These are phyloP conservation scores for Thielaviopsis populi DNA, from an alignment of 2,329 filamentous ascomycete species.

Conservation along the genomic window DNA sequence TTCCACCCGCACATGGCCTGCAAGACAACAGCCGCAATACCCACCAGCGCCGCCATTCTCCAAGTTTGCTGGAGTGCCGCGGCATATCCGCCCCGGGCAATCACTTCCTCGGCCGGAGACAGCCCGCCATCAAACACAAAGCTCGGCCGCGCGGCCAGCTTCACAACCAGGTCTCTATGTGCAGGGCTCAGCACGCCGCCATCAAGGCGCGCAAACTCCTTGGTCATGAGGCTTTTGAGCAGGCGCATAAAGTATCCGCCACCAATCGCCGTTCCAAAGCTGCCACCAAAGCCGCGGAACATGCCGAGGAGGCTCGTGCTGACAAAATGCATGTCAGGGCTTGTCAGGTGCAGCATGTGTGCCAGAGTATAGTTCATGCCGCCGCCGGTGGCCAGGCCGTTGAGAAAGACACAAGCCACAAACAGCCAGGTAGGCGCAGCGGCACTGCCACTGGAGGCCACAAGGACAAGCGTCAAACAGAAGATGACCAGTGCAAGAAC, in stretches of 20 bases:
- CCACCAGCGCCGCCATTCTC: slow-evolving; percentile 31
- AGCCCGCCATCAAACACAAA: slow-evolving; percentile 33
- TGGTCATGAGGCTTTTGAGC: slow-evolving; percentile 38
- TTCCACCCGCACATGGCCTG: slow-evolving; percentile 39
- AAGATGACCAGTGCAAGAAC: slow-evolving; percentile 49
- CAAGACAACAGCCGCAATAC: slow-evolving; percentile 30
- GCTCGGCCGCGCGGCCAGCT: slow-evolving; percentile 36
- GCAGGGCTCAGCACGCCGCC: slow-evolving; percentile 24
- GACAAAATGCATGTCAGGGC: slow-evolving; percentile 53
- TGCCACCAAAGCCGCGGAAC: slow-evolving; percentile 67
- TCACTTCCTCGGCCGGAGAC: slow-evolving; percentile 26
- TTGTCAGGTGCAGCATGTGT: slow-evolving; percentile 60
- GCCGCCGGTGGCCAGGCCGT: slow-evolving; percentile 59
- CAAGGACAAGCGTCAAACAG: slow-evolving; percentile 38
- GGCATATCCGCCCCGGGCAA: slow-evolving; percentile 36
- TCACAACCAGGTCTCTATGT: slow-evolving; percentile 29
- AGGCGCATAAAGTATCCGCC: slow-evolving; percentile 58
- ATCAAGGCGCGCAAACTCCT: slow-evolving; percentile 39
- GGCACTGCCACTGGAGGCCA: slow-evolving; percentile 41
- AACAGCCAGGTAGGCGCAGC: slow-evolving; percentile 37
- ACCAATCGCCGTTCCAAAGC: slow-evolving; percentile 65
- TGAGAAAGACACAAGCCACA: slow-evolving; percentile 46
- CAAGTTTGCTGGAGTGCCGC: slow-evolving; percentile 33
- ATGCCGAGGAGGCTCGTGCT: slow-evolving; percentile 62
- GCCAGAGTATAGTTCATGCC: slow-evolving; percentile 68